Conservation (phyloP, 140 eudicot species). For the Erigeron philadelphicus region DNA sequence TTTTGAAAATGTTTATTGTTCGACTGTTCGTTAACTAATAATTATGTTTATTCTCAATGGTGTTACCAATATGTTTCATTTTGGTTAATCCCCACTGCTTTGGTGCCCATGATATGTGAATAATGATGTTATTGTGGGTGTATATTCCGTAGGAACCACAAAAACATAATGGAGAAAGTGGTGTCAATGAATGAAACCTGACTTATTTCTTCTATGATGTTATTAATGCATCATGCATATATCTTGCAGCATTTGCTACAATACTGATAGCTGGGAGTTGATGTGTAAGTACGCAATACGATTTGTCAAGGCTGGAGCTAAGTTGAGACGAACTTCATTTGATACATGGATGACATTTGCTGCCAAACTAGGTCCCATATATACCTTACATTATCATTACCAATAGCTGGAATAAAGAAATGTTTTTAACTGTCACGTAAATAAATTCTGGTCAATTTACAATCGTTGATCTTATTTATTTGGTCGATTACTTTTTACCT, state of each 20-base stretch:
- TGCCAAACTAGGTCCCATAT: constrained; percentile 54
- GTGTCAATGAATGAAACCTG: not conserved
- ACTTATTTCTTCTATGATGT: not conserved
- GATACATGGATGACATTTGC: constrained; percentile 87
- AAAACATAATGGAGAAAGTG: not conserved
- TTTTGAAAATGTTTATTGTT: no score
- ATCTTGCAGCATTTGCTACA: constrained; percentile 71
- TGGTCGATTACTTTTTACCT: not conserved
- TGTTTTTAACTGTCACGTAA: not conserved
- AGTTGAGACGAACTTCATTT: constrained; percentile 61
- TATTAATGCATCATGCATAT: not conserved
- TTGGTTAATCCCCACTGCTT: constrained; percentile 3
- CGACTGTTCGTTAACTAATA: not conserved
- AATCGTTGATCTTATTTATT: not conserved
- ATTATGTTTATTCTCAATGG: not conserved
- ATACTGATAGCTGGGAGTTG: constrained; percentile 57
- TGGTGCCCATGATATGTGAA: constrained; percentile 1
- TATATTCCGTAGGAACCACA: not conserved
- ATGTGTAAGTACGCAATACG: constrained; percentile 65
- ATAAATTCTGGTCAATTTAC: not conserved
- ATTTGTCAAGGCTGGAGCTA: constrained; percentile 65
- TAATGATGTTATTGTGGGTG: not conserved
- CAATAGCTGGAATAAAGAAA: not conserved
- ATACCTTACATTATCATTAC: not conserved
- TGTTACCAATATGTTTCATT: not conserved